Base-by-base conservation (phyloP, 2,329 filamentous ascomycete species). In the Aspergillus bombycis region DNA sequence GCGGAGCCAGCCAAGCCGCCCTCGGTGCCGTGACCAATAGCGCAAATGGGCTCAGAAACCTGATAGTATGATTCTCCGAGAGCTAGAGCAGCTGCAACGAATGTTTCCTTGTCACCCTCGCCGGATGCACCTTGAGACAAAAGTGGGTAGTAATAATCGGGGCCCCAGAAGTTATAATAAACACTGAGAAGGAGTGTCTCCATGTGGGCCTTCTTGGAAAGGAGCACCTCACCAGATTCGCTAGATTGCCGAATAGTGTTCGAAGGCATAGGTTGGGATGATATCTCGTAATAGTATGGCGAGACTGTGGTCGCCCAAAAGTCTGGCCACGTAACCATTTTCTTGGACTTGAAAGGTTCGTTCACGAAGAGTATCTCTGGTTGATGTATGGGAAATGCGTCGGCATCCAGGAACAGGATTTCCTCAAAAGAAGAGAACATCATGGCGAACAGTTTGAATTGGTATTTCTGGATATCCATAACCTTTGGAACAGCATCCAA, bases 81-180 rank as follows among this genome's bases (percentile, higher is more conserved):
- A 12, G 74, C 79, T 3, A 77, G 65, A 10, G 83, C 81, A 9
- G 82, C 82, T 6, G 79, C 74, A 19, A 82, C 69, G 65, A 84
- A 84, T 0, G 82, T 84, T 67, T 84, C 82, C 67, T 84, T 84
- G 71, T 84, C 82, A 19, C 83, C 83, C 70, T 84, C 77, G 12
- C 82, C 83, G 0, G 79, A 73, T 9, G 78, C 81, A 38, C 82
- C 82, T 68, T 83, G 82, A 4, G 77, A 80, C 10, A 83, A 73
- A 0, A 84, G 70, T 0, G 77, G 75, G 63, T 83, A 84, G 66
- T 81, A 84, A 58, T 77, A 76, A 0, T 73, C 67, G 4, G 81
- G 80, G 1, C 81, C 81, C 71, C 79, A 82, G 53, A 78, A 74
- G 66, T 84, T 85, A 70, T 85, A 85, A 68, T 84, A 85, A 2